Evolutionary conservation across 805 yeast species (phyloP), one percentile per base, ranked within the genome.

Genomic region (Teunomyces lycoperdinae): DNA sequence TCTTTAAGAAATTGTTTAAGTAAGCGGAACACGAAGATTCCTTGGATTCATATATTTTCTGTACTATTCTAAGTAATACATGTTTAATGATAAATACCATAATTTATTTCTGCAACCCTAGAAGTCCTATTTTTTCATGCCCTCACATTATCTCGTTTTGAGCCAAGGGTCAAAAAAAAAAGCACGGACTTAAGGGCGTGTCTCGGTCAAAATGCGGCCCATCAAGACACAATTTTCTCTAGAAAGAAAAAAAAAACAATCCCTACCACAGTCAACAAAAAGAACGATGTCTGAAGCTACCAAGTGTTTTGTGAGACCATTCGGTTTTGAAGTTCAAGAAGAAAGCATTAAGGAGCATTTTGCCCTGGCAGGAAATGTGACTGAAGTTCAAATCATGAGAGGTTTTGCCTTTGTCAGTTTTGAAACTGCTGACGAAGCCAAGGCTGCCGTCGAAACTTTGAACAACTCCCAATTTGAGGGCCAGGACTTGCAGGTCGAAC

Each of bases 401-500:
- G 96, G 96, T 38, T 87, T 83, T 62, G 97, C 95, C 24, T 91
- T 89, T 65, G 87, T 92, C 50, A 96, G 91, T 66, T 94, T 82
- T 60, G 89, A 82, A 64, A 79, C 77, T 54, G 76, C 80, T 39
- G 84, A 77, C 50, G 74, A 69, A 52, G 83, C 84, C 41, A 63
- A 66, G 48, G 68, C 64, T 49, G 84, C 85, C 6, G 70, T 73
- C 51, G 76, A 73, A 43, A 70, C 77, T 34, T 72, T 77, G 51
- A 56, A 68, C 52, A 75, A 71, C 50, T 61, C 72, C 53, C 73
- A 75, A 14, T 78, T 79, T 57, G 74, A 72, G 34, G 84, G 82
- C 42, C 77, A 74, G 58, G 64, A 70, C 24, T 66, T 80, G 52
- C 76, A 71, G 51, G 72, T 80, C 52, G 83, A 80, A 66, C 74